These are phyloP conservation scores for Blastocladiella emersonii DNA, from an alignment of 371 early-diverging fungal species.

Conservation along the genomic window DNA sequence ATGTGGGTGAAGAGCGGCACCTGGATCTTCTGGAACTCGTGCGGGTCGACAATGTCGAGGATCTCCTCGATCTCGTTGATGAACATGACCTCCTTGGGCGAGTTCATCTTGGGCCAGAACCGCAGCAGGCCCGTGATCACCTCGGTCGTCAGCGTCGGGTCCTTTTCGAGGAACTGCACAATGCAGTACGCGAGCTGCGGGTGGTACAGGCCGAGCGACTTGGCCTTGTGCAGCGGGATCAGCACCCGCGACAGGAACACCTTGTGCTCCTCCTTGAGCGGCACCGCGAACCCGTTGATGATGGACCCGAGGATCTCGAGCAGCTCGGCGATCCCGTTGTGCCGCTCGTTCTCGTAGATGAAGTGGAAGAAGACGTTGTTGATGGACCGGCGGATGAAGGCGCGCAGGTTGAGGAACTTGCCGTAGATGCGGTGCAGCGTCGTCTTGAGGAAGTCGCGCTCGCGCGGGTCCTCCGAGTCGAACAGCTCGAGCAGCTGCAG, in stretches of 20 bases:
- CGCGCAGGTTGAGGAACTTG: conserved; percentile 85
- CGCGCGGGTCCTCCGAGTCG: conserved; percentile 94
- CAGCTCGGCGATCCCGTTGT: conserved; percentile 93
- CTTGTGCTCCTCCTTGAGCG: conserved; percentile 94
- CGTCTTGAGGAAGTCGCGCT: conserved; percentile 93
- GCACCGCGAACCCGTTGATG: conserved; percentile 95
- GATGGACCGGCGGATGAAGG: conserved; percentile 88
- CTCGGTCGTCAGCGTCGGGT: conserved; percentile 77
- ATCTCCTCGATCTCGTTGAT: conserved; percentile 91
- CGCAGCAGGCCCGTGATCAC: conserved; percentile 71
- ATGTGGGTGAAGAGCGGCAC: conserved; percentile 80
- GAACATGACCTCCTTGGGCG: conserved; percentile 96
- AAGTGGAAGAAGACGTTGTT: conserved; percentile 94
- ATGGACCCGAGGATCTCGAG: conserved; percentile 94
- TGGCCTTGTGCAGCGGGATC: conserved; percentile 87
- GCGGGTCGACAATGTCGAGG: conserved; percentile 79
- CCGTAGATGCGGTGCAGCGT: conserved; percentile 94
- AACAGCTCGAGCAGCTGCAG: conserved; percentile 84
- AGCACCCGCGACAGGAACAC: conserved; percentile 77
- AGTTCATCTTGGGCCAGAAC: conserved; percentile 96
- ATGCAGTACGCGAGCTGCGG: conserved; percentile 94
- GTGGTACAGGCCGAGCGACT: conserved; percentile 74
- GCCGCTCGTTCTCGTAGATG: conserved; percentile 86
- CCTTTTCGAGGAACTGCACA: conserved; percentile 95
- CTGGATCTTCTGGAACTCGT: conserved; percentile 71